Base-by-base conservation (phyloP, 441 rosid species). In the Gossypium schwendimanii region DNA sequence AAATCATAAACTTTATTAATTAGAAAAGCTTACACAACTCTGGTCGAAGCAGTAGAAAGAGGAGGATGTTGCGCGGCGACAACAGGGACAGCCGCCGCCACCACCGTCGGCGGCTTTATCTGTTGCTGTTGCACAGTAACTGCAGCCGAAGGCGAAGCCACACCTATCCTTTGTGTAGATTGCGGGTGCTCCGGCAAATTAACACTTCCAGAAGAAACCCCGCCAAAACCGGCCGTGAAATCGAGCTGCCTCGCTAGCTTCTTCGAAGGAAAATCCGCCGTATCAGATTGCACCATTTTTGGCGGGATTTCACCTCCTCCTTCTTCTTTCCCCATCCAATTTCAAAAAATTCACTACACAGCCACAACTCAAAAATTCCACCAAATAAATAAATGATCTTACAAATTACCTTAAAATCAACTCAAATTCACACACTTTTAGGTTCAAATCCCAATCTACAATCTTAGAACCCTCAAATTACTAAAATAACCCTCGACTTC, bases 241-340 rank as follows among this genome's bases (percentile, higher is more conserved):
- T 93, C 96, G 73, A 93, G 86, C 73, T 93, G 97, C 84, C 94
- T 78, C 15, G 96, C 97, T 15, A 88, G 81, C 75, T 84, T 91
- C 88, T 85, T 87, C 10, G 82, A 86, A 55, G 88, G 89, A 24
- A 84, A 83, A 77, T 81, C 90, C 70, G 62, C 73, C 44, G 55
- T n/a, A 4, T 80, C 89, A 61, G 88, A 75, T 72, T 81, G 83
- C 70, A 31, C 63, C 77, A 84, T 86, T 70, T 83, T 85, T 63
- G 86, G 83, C 80, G 88, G 85, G 87, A 78, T 63, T 62, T 84
- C 84, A 11, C 76, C 75, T 63, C 71, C 87, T 67, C 81, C 85
- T 15, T 79, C 85, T 24, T 81, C 85, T 67, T 76, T 82, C 44
- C 77, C 87, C 87, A 81, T 82, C 76, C 71, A 78, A 73, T 49